Evolutionary conservation across 192 early-diverging fungal species (phyloP).

Genomic region (Jimgerdemannia lactiflua): DNA sequence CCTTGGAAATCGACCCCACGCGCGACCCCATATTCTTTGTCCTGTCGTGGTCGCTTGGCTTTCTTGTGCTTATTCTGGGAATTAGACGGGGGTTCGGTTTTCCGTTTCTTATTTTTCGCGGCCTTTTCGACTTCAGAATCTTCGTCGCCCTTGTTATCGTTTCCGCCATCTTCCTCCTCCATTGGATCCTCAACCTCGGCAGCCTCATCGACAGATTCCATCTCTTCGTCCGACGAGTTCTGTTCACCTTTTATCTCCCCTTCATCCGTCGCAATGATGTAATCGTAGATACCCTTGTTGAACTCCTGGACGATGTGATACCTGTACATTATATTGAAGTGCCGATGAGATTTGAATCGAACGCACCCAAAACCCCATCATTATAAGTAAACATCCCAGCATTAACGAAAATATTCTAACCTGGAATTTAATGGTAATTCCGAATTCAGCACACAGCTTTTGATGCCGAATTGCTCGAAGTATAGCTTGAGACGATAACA

Average conservation of each 20-base stretch:
- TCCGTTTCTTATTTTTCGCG: conserved; percentile 21
- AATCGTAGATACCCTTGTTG: conserved; percentile 94
- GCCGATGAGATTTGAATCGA: too few species aligned
- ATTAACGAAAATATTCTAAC: background rate
- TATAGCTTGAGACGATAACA: conserved; percentile 92
- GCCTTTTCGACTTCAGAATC: conserved; percentile 5
- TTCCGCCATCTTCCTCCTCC: conserved; percentile 18
- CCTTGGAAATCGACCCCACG: conserved; percentile 96
- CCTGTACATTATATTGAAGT: conserved; percentile 22
- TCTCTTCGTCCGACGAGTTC: conserved; percentile 58
- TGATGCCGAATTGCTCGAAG: conserved; percentile 95
- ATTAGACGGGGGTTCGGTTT: background rate
- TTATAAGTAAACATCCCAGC: background rate
- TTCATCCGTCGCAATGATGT: conserved; percentile 96
- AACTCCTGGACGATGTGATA: conserved; percentile 97
- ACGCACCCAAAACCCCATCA: too few species aligned
- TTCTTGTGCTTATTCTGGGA: conserved; percentile 37
- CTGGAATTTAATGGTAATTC: conserved; percentile 89
- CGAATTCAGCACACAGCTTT: conserved; percentile 89
- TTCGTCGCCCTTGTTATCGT: conserved; percentile 24
- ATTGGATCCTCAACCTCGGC: conserved; percentile 11
- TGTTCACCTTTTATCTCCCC: conserved; percentile 64
- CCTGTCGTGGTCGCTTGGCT: conserved; percentile 47
- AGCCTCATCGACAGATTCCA: conserved; percentile 37
- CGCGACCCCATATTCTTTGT: conserved; percentile 93